Conservation (phyloP, 441 rosid species). For the Omphalea diandra region DNA sequence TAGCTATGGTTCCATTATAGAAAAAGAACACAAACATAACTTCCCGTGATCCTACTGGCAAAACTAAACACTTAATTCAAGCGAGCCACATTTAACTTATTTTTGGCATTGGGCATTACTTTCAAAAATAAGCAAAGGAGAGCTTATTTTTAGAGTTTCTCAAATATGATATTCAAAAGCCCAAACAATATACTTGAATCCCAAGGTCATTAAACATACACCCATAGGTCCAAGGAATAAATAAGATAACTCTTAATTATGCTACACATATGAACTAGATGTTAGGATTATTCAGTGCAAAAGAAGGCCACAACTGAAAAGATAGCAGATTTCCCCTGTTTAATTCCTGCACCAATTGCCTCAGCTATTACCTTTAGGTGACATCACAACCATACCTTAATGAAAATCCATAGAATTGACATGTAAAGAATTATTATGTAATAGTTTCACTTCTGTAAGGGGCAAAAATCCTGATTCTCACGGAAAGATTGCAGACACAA, state of each 20-base stretch:
- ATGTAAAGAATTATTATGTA: background rate
- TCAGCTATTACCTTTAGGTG: background rate
- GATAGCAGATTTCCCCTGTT: background rate
- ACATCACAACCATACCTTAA: background rate
- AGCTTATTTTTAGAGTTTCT: background rate
- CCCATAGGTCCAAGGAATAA: background rate
- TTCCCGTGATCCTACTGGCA: background rate
- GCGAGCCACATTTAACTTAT: background rate
- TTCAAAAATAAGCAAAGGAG: background rate
- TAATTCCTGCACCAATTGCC: background rate
- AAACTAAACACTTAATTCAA: background rate
- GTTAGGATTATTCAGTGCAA: background rate
- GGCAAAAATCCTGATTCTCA: background rate
- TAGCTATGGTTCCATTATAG: no score
- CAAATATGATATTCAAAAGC: background rate
- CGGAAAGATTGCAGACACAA: background rate
- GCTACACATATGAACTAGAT: background rate
- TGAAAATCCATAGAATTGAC: background rate
- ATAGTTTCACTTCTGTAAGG: background rate
- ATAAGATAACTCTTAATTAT: background rate
- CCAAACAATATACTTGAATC: background rate
- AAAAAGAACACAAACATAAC: background rate
- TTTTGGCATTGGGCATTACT: background rate
- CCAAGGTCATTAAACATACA: background rate
- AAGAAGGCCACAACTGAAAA: background rate